Evolutionary conservation across 179 eudicot species (phyloP).

Genomic region (Carnegiea gigantea): DNA sequence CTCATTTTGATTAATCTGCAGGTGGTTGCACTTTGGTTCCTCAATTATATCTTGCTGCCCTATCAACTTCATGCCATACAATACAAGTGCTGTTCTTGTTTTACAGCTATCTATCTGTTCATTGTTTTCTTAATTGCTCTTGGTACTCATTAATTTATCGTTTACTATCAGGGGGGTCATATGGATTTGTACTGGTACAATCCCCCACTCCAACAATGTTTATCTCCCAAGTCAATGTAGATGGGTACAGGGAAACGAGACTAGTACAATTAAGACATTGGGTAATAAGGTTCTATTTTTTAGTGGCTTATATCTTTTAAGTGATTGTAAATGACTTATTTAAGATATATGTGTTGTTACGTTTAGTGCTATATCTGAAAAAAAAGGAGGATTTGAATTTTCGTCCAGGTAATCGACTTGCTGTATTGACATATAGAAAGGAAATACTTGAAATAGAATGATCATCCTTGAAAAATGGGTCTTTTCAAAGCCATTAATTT

Average conservation of each 20-base stretch:
- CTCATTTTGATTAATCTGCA: constrained; percentile 1
- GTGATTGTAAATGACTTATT: neutral
- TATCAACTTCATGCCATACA: constrained; percentile 11
- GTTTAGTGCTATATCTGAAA: no score
- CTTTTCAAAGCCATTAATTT: no score
- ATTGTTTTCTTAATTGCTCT: neutral
- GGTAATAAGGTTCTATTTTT: no score
- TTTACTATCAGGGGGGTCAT: neutral
- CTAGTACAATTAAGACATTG: neutral
- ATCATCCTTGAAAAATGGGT: no score
- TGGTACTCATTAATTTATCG: neutral
- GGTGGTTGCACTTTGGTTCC: neutral
- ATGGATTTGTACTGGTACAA: neutral
- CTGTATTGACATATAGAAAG: no score
- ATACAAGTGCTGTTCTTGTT: no score
- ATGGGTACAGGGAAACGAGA: neutral
- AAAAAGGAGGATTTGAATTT: no score
- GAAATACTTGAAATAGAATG: no score
- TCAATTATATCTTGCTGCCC: constrained; percentile 2
- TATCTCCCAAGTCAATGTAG: neutral
- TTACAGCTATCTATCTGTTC: neutral
- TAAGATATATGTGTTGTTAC: no score
- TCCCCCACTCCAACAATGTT: neutral
- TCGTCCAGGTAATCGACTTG: no score
- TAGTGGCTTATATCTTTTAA: neutral